Conservation (phyloP, 208 protist genomes). For the Vickermania spadyakhi region DNA sequence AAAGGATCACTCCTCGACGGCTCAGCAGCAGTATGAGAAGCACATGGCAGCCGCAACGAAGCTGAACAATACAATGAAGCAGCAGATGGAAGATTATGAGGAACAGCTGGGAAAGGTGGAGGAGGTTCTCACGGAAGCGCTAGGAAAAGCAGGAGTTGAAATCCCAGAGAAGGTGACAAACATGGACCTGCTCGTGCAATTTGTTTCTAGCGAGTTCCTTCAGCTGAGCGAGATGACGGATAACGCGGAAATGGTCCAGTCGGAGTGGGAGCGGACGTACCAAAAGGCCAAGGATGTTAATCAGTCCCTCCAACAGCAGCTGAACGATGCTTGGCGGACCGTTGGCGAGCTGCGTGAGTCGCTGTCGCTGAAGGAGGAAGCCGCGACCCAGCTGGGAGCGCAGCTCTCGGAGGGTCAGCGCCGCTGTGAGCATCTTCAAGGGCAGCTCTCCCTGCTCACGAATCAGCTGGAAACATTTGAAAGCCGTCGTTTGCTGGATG, state of each 20-base stretch:
- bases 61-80: neutral
- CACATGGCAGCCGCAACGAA: neutral
- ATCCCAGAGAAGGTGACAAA: neutral
- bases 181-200: slow-evolving; percentile 15
- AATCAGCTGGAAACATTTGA: slow-evolving; percentile 18
- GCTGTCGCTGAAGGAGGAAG: slow-evolving; percentile 32
- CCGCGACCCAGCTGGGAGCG: neutral
- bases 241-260: slow-evolving; percentile 24
- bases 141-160: neutral
- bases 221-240: slow-evolving; percentile 4
- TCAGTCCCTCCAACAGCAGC: slow-evolving; percentile 46
- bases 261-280: slow-evolving; percentile 79
- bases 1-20: neutral
- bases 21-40: slow-evolving; percentile 10
- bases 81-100: slow-evolving; percentile 11
- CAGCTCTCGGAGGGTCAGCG: slow-evolving; percentile 16
- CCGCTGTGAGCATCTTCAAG: slow-evolving; percentile 10
- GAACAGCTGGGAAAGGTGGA: neutral
- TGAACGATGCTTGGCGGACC: slow-evolving; percentile 43
- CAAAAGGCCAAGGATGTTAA: slow-evolving; percentile 64
- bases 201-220: slow-evolving; percentile 33
- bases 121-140: neutral
- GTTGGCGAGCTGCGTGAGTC: slow-evolving; percentile 48
- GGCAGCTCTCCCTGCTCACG: slow-evolving; percentile 5
- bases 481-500: slow-evolving; percentile 12